These are phyloP conservation scores for Cladosporium sp. DNA, from an alignment of 2,329 filamentous ascomycete species.

Conservation along the genomic window DNA sequence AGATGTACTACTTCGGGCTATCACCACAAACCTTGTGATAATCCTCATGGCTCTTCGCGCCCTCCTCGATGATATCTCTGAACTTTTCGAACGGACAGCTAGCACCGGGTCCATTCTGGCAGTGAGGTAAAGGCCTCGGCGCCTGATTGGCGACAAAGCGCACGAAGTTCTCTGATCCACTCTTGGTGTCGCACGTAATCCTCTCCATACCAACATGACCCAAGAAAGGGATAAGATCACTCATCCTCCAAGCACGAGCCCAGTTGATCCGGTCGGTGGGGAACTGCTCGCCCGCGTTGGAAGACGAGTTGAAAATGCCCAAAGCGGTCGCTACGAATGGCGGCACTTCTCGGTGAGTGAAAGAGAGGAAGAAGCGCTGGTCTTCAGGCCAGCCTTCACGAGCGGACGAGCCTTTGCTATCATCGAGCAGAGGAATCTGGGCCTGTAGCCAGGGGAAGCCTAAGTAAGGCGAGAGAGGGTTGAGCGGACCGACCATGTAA, in stretches of 20 bases:
- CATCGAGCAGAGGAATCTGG: constrained; percentile 10
- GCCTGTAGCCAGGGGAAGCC: constrained; percentile 18
- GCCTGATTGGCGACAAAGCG: constrained; percentile 17
- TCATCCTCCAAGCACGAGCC: constrained; percentile 17
- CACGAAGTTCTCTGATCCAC: constrained; percentile 13
- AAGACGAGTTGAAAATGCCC: constrained; percentile 17
- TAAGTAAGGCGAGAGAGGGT: constrained; percentile 15
- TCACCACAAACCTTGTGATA: constrained; percentile 16
- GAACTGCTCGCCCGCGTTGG: constrained; percentile 14
- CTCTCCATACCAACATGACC: constrained; percentile 19
- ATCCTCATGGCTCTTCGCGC: constrained; percentile 14
- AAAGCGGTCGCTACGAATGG: constrained; percentile 18
- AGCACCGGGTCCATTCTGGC: constrained; percentile 17
- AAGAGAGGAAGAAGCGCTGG: constrained; percentile 18
- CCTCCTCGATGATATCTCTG: constrained; percentile 11
- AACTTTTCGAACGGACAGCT: constrained; percentile 16
- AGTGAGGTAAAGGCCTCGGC: constrained; percentile 14
- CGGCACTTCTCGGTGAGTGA: constrained; percentile 19
- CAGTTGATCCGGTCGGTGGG: constrained; percentile 18
- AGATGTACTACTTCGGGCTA: constrained; percentile 5
- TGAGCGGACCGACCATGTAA: constrained; percentile 17
- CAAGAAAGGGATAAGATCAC: constrained; percentile 19
- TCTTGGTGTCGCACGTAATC: constrained; percentile 12
- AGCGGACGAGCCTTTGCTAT: constrained; percentile 6
- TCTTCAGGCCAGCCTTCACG: constrained; percentile 5